Base-by-base conservation (phyloP, 805 yeast genomes). In the Cyberlindnera nakhonratchasimensis region DNA sequence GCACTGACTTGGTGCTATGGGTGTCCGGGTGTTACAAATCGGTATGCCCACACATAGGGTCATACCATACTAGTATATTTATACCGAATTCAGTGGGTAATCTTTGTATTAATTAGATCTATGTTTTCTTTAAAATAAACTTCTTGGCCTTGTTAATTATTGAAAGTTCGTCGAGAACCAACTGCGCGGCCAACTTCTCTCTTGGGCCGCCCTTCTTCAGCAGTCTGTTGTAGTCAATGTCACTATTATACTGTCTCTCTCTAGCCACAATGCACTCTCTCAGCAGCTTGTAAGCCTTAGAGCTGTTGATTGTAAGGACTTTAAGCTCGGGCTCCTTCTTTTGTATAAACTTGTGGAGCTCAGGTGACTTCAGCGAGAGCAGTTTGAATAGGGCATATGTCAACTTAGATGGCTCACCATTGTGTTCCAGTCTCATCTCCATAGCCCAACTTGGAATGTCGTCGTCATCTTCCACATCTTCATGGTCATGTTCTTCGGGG, bases 361-460 rank as follows among this genome's bases (percentile, higher is more conserved):
- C 61, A 1, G 49, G 39, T 1, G 56, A 52, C 6, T 53, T 48
- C 42, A 70, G 17, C 2, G 69, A 52, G 4, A 71, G 44, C 4
- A 73, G 46, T 19, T 58, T 69, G 13, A 67, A 53, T 19, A 72
- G 42, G 1, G 79, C 74, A 47, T 63, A 64, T 0, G 80, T 66
- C n/a, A 70, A 63, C 3, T 58, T 57, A 0, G 79, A 64, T 10
- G 74, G 70, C 17, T 59, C 61, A 2, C 82, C 86, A 34, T 66
- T 59, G 33, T 50, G 57, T 4, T 46, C 46, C 14, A 78, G 50
- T 33, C 62, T 60, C 19, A 74, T 58, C 29, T 74, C 70, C 33
- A 70, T 55, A 33, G 73, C 60, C 81, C 82, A 69, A 19, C 67
- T 53, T 33, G 69, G 69, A 3, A 49, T 40, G 10, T 51, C 55